phyloP scores from a whole-genome alignment of 192 early-diverging fungal species.

The Coemansia sp. region DNA sequence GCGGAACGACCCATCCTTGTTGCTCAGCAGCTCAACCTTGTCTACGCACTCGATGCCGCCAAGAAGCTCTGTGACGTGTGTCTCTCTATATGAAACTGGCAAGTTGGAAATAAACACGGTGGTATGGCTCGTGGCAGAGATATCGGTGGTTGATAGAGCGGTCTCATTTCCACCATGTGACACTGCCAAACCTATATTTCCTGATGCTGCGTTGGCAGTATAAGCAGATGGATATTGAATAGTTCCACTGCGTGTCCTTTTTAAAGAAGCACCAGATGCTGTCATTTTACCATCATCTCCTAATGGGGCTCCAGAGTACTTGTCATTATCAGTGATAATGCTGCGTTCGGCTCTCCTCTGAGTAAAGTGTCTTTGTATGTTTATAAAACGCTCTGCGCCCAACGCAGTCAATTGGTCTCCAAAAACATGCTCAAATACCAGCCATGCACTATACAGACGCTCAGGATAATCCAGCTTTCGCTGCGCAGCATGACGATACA shows the following conservation, averaged over 20 bases:
- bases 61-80: slow-evolving; percentile 12
- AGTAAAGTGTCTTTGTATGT: slow-evolving; percentile 22
- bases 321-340: background rate
- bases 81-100: slow-evolving; percentile 15
- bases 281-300: background rate
- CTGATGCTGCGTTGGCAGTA: background rate
- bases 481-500: slow-evolving; percentile 47
- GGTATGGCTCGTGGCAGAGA: background rate
- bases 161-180: background rate
- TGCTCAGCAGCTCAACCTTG: slow-evolving; percentile 13
- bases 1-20: slow-evolving; percentile 27
- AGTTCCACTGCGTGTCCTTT: background rate
- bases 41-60: slow-evolving; percentile 15
- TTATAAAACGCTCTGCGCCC: slow-evolving; percentile 23
- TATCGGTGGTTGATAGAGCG: background rate
- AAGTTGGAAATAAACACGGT: slow-evolving; percentile 33
- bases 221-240: background rate
- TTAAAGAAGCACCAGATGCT: background rate
- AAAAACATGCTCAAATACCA: slow-evolving; percentile 25
- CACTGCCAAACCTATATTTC: background rate
- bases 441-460: slow-evolving; percentile 40
- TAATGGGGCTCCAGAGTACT: background rate
- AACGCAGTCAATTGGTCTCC: slow-evolving; percentile 13
- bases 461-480: slow-evolving; percentile 42
- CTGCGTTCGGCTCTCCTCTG: slow-evolving; percentile 24